Evolutionary conservation across 192 early-diverging fungal species (phyloP).

Genomic region (Linderina pennispora): DNA sequence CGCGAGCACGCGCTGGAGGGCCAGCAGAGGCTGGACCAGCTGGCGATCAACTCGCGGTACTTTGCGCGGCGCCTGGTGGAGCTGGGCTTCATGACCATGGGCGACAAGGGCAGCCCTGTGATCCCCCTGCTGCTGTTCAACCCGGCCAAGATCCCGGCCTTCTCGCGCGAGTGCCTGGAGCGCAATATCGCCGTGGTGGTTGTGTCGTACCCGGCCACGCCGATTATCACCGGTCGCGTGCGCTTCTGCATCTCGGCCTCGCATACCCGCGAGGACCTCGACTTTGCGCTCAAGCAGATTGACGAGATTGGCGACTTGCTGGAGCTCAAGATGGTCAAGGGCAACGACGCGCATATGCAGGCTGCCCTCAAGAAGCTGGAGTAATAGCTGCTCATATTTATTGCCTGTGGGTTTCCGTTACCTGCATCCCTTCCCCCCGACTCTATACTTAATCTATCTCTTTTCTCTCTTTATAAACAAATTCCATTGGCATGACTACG

Average conservation of each 20-base stretch:
- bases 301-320: constrained; percentile 71
- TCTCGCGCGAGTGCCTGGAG: constrained; percentile 84
- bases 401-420: too few species aligned
- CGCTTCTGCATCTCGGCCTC: constrained; percentile 92
- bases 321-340: constrained; percentile 54
- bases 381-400: too few species aligned
- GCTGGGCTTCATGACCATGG: constrained; percentile 93
- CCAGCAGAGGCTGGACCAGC: constrained; percentile 71
- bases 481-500: too few species aligned
- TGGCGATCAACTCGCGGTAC: constrained; percentile 85
- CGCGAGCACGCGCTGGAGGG: constrained; percentile 72
- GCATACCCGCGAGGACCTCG: constrained; percentile 91
- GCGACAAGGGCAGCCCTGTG: constrained; percentile 81
- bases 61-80: constrained; percentile 72
- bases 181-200: constrained; percentile 93
- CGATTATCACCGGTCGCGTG: constrained; percentile 91
- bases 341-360: not conserved
- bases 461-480: constrained; percentile 3
- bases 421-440: too few species aligned
- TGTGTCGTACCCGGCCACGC: constrained; percentile 95
- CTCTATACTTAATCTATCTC: too few species aligned
- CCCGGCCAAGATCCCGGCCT: constrained; percentile 95
- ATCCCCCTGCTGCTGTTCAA: constrained; percentile 88
- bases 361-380: constrained; percentile 1
- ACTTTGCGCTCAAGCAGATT: constrained; percentile 63